These are phyloP conservation scores for Croton setiger DNA, from an alignment of 441 rosid genomes.

Conservation along the genomic window DNA sequence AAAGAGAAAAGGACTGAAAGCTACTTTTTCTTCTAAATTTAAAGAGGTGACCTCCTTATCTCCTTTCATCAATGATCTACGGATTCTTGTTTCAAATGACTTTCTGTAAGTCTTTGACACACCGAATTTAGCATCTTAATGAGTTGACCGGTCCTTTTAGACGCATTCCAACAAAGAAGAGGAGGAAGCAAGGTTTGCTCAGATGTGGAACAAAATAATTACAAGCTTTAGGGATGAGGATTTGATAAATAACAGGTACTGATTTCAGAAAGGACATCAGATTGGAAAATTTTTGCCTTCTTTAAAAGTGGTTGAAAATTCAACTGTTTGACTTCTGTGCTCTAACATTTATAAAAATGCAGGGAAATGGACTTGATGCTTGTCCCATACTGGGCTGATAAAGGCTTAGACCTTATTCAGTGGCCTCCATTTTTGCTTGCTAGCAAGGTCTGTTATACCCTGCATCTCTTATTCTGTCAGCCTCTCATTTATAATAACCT, in stretches of 20 bases:
- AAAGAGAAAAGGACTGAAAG: conserved; percentile 72
- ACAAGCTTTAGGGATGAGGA: conserved; percentile 97
- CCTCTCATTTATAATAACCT: not conserved
- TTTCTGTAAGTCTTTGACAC: not conserved
- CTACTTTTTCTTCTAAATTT: conserved; percentile 60
- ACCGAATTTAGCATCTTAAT: not conserved
- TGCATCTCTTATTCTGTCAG: not conserved
- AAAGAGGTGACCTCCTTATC: conserved; percentile 32
- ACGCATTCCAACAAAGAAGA: conserved; percentile 61
- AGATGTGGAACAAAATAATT: conserved; percentile 96
- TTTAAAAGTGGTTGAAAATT: not conserved
- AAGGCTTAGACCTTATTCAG: conserved; percentile 75
- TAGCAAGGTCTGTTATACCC: conserved; percentile 72
- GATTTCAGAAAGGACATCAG: not conserved
- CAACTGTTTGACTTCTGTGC: not conserved
- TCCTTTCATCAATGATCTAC: not conserved
- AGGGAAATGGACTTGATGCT: conserved; percentile 98
- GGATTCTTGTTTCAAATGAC: not conserved
- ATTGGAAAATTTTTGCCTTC: not conserved
- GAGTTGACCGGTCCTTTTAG: conserved; percentile 29
- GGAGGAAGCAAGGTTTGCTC: conserved; percentile 96
- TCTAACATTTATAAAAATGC: conserved; percentile 12
- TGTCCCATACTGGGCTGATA: conserved; percentile 99
- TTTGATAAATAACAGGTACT: conserved; percentile 75
- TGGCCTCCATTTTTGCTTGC: conserved; percentile 99